These are phyloP conservation scores for Mediolabrus comicus DNA, from an alignment of 108 stramenopile genomes.

Conservation along the genomic window DNA sequence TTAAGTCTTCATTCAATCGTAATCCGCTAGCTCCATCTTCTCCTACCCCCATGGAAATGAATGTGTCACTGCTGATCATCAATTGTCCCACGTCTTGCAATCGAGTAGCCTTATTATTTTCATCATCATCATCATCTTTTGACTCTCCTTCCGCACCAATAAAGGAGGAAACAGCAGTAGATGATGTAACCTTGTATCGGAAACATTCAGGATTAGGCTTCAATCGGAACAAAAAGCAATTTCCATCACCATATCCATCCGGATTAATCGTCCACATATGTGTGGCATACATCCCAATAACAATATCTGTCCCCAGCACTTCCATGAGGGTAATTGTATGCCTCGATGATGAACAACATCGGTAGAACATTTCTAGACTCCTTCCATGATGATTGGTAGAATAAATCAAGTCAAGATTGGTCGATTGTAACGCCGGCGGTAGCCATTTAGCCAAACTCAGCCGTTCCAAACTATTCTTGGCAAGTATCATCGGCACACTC, in stretches of 20 bases:
- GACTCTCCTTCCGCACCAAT: neutral
- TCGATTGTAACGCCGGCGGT: conserved; percentile 38
- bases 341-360: conserved; percentile 32
- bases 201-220: conserved; percentile 44
- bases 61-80: conserved; percentile 41
- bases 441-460: conserved; percentile 43
- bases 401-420: conserved; percentile 48
- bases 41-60: conserved; percentile 50
- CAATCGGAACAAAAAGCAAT: conserved; percentile 41
- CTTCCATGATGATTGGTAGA: conserved; percentile 47
- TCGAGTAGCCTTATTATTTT: conserved; percentile 1
- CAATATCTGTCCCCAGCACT: conserved; percentile 32
- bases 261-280: conserved; percentile 40
- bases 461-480: conserved; percentile 29
- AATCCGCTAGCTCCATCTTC: conserved; percentile 42
- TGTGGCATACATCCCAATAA: conserved; percentile 50
- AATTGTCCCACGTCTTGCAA: conserved; percentile 39
- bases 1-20: conserved; percentile 46
- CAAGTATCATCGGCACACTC: conserved; percentile 31
- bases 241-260: conserved; percentile 48
- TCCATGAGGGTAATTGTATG: conserved; percentile 51
- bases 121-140: conserved; percentile 16
- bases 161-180: conserved; percentile 1
- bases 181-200: conserved; percentile 22
- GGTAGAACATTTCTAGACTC: conserved; percentile 45